Conservation (phyloP, 768 basidiomycete genomes). For the Amanita exitialis region DNA sequence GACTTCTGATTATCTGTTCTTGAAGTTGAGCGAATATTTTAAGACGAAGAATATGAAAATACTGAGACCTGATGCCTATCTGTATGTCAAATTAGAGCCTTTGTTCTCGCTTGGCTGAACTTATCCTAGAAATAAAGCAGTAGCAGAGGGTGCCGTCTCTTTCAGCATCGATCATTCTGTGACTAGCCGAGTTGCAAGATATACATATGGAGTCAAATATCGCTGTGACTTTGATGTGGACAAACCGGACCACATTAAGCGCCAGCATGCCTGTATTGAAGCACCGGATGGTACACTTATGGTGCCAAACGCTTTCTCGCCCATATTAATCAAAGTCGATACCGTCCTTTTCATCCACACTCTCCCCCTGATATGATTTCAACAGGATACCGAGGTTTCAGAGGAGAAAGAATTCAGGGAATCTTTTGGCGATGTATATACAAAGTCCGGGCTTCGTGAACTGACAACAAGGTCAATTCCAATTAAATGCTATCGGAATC, state of each 20-base stretch:
- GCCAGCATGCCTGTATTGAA: not conserved
- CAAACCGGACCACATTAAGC: conserved; percentile 8
- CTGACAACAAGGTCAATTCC: conserved; percentile 4
- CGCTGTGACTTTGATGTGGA: conserved; percentile 4
- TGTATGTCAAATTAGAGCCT: conserved; percentile 22
- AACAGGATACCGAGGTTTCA: conserved; percentile 14
- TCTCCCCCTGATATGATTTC: not conserved
- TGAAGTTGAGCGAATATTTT: conserved; percentile 26
- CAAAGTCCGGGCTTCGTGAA: conserved; percentile 6
- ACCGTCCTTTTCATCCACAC: not conserved
- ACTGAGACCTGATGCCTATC: conserved; percentile 32
- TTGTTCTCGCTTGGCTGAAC: not conserved
- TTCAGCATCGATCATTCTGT: conserved; percentile 15
- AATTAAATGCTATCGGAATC: conserved; percentile 14
- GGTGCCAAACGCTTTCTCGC: conserved; percentile 8
- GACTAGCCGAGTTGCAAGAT: conserved; percentile 14
- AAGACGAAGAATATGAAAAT: conserved; percentile 23
- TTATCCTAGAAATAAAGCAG: conserved; percentile 14
- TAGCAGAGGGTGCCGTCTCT: conserved; percentile 15
- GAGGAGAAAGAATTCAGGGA: conserved; percentile 15
- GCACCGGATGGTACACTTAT: not conserved
- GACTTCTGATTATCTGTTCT: conserved; percentile 38
- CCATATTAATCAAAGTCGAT: conserved; percentile 8
- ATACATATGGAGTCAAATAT: conserved; percentile 9
- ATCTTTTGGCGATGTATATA: conserved; percentile 5